phyloP scores from a whole-genome alignment of 768 basidiomycete species.

The Lactifluus piperatus region DNA sequence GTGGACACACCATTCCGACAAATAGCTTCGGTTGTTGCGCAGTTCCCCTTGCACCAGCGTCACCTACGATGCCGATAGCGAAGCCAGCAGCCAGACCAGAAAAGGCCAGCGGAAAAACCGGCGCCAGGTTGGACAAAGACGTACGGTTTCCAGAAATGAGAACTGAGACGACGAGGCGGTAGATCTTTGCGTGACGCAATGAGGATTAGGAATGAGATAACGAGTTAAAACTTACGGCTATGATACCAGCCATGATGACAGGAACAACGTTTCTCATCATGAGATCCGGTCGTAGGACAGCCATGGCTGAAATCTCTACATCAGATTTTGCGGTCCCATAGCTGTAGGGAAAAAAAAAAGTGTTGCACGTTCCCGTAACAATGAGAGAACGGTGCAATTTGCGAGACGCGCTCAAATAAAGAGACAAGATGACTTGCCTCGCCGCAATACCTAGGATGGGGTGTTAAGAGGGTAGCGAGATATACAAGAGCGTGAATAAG shows the following conservation, averaged over 20 bases:
- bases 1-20: constrained; percentile 72
- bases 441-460: too few species aligned
- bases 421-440: too few species aligned
- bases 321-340: constrained; percentile 99
- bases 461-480: too few species aligned
- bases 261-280: constrained; percentile 79
- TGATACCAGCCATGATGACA: constrained; percentile 99
- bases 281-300: constrained; percentile 88
- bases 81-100: constrained; percentile 96
- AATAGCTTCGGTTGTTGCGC: constrained; percentile 93
- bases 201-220: constrained; percentile 29
- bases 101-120: constrained; percentile 84
- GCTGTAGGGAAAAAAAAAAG: constrained; percentile 34
- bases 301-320: constrained; percentile 94
- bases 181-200: constrained; percentile 63
- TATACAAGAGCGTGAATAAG: too few species aligned
- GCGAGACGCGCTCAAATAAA: neutral
- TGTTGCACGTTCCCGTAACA: neutral
- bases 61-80: constrained; percentile 97
- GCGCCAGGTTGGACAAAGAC: constrained; percentile 94
- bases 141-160: constrained; percentile 74
- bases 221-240: constrained; percentile 98
- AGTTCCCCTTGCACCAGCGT: constrained; percentile 95
- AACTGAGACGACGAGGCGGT: constrained; percentile 97
- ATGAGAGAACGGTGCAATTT: neutral